phyloP scores from a whole-genome alignment of 2,329 filamentous ascomycete genomes.

The Ophiosphaerella herpotricha region DNA sequence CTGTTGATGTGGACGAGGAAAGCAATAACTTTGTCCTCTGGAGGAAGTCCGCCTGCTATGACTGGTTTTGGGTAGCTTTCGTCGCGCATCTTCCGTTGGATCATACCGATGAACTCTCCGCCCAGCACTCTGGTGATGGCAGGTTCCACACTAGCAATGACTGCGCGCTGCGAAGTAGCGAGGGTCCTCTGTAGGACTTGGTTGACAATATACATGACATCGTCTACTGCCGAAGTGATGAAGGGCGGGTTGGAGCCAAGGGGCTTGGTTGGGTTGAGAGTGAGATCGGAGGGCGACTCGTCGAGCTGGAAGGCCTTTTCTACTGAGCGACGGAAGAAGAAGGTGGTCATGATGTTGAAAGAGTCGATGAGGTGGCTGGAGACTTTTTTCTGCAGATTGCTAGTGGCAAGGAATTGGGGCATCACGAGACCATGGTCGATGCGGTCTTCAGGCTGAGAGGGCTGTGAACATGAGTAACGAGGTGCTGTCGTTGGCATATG shows the following conservation, averaged over 20 bases:
- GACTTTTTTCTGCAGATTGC: constrained; percentile 80
- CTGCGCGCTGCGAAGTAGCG: constrained; percentile 79
- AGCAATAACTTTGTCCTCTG: constrained; percentile 83
- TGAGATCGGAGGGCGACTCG: constrained; percentile 79
- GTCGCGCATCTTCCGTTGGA: constrained; percentile 96
- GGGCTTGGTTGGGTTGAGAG: constrained; percentile 72
- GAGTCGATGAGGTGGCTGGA: constrained; percentile 73
- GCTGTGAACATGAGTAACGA: constrained; percentile 26
- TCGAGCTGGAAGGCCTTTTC: constrained; percentile 98
- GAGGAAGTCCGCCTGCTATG: constrained; percentile 79
- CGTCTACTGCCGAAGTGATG: constrained; percentile 94
- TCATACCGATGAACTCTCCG: constrained; percentile 93
- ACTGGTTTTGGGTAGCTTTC: constrained; percentile 85
- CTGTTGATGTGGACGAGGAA: constrained; percentile 97
- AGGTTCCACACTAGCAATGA: constrained; percentile 78
- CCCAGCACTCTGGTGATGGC: constrained; percentile 79
- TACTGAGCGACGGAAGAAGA: constrained; percentile 94
- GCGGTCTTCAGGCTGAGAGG: constrained; percentile 54
- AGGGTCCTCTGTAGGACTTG: constrained; percentile 85
- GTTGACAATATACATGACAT: constrained; percentile 99
- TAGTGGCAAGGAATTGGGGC: constrained; percentile 76
- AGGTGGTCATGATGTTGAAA: constrained; percentile 91
- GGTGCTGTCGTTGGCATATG: constrained; percentile 2
- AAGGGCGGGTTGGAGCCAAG: constrained; percentile 81
- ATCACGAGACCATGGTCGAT: constrained; percentile 63